Evolutionary conservation across 768 basidiomycete species (phyloP).

Genomic region (Rhizopogon rudus): DNA sequence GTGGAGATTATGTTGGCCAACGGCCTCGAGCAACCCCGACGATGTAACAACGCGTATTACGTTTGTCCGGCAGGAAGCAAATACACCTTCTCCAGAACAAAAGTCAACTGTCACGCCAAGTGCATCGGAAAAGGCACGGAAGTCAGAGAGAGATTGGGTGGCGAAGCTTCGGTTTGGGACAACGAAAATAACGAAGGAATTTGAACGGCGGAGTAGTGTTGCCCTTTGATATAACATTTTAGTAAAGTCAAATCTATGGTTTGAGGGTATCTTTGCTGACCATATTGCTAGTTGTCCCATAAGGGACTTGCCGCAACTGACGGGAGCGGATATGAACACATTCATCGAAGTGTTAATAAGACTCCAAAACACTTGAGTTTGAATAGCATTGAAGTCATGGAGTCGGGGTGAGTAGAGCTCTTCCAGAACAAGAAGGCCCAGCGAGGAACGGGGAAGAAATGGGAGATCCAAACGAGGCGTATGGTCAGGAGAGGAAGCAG

Average conservation of each 20-base stretch:
- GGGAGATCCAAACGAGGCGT: constrained; percentile 70
- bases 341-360: constrained; percentile 63
- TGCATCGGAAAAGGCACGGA: constrained; percentile 36
- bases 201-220: constrained; percentile 37
- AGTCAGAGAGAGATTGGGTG: constrained; percentile 48
- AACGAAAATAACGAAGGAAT: constrained; percentile 61
- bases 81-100: constrained; percentile 23
- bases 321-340: constrained; percentile 71
- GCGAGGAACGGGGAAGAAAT: constrained; percentile 54
- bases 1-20: constrained; percentile 19
- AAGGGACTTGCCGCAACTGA: constrained; percentile 76
- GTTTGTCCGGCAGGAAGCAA: constrained; percentile 34
- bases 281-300: constrained; percentile 67
- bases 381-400: constrained; percentile 72
- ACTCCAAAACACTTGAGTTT: constrained; percentile 88
- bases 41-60: constrained; percentile 57
- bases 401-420: constrained; percentile 41
- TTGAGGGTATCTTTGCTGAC: constrained; percentile 39
- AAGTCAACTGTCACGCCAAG: constrained; percentile 36
- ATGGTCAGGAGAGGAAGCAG: constrained; percentile 47
- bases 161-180: constrained; percentile 55
- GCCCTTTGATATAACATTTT: constrained; percentile 39
- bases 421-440: constrained; percentile 42
- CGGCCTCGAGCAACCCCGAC: constrained; percentile 38
- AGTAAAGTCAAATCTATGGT: neutral